phyloP scores from a whole-genome alignment of 176 grass and related monocot genomes.

The Bothriochloa decipiens region DNA sequence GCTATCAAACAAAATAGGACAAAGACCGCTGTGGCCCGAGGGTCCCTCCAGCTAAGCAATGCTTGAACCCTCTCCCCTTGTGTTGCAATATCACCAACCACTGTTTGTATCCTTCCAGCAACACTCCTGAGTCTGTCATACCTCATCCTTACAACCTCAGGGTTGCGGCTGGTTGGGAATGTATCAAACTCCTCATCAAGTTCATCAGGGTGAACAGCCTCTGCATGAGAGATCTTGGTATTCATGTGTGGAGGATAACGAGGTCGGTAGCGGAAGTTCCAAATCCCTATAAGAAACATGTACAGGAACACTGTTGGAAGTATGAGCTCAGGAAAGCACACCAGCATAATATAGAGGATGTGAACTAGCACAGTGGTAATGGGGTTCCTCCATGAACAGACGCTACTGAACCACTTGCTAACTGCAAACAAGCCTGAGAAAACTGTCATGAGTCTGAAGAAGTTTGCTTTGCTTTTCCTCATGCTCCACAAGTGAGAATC shows the following conservation, averaged over 20 bases:
- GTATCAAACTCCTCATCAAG: slow-evolving; percentile 93
- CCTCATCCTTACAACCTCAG: slow-evolving; percentile 71
- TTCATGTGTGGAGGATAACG: slow-evolving; percentile 98
- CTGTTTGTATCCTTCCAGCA: slow-evolving; percentile 88
- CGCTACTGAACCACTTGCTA: slow-evolving; percentile 84
- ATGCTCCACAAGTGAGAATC: slow-evolving; percentile 98
- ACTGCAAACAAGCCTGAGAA: slow-evolving; percentile 75
- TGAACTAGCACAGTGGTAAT: slow-evolving; percentile 93
- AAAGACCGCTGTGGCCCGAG: slow-evolving; percentile 84
- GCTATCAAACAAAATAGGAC: slow-evolving; percentile 82
- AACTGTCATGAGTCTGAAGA: slow-evolving; percentile 93
- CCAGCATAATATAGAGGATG: slow-evolving; percentile 86
- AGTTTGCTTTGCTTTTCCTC: slow-evolving; percentile 96
- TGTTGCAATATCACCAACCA: slow-evolving; percentile 88
- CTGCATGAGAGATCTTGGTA: slow-evolving; percentile 93
- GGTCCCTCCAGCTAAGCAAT: slow-evolving; percentile 96
- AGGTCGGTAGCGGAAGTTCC: slow-evolving; percentile 94
- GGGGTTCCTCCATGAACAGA: slow-evolving; percentile 86
- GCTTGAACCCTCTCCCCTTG: slow-evolving; percentile 95
- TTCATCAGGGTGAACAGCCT: slow-evolving; percentile 84
- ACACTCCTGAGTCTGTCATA: slow-evolving; percentile 94
- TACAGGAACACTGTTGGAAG: slow-evolving; percentile 87
- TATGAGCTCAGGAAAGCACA: slow-evolving; percentile 95
- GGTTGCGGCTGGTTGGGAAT: slow-evolving; percentile 67
- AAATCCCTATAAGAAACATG: slow-evolving; percentile 94